Evolutionary conservation across 1,139 yeast genomes (phyloP), one percentile per base, ranked within the genome.

Genomic region (Zygosaccharomyces sapae): DNA sequence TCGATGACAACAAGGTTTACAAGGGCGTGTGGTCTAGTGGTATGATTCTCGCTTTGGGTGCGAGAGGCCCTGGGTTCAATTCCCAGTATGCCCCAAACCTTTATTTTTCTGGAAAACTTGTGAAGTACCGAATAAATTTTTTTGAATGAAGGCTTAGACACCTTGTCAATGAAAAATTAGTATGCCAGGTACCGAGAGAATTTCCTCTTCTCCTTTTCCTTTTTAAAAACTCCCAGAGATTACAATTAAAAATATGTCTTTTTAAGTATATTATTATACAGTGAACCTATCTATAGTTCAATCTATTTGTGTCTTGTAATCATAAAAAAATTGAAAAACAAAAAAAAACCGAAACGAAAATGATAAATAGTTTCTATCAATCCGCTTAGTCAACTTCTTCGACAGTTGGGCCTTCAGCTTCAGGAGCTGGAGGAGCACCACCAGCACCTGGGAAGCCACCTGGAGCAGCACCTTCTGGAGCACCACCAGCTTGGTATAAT

Each of bases 361-460:
- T 40, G 44, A 41, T 42, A 30, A 48, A 42, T 34, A 39, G 41
- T 9, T 33, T 48, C 48, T 48, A 46, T 44, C 46, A 46, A 41
- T 33, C 30, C 13, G 65, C 60, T 73, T 85, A 86, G 75, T 86
- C 95, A 70, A 86, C 95, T 78, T 86, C 95, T 79, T 86, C 95
- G 63, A 86, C 95, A 67, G 95, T 86, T 73, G 95, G 95, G 65
- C 92, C 92, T 64, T 83, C 88, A 68, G 79, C 79, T 59, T 76
- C 80, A 62, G 82, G 81, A 64, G 80, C 82, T 65, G 79, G 83
- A 59, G 80, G 79, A 62, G 83, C 87, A 59, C 74, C 80, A 68
- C 84, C 86, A 66, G 83, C 85, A 70, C 83, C 86, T 68, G 83
- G 81, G 61, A 77, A 80, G 57, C 76, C 85, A 66, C 82, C 83